phyloP scores from a whole-genome alignment of 2,329 filamentous ascomycete species.

The Grosmannia huntii region DNA sequence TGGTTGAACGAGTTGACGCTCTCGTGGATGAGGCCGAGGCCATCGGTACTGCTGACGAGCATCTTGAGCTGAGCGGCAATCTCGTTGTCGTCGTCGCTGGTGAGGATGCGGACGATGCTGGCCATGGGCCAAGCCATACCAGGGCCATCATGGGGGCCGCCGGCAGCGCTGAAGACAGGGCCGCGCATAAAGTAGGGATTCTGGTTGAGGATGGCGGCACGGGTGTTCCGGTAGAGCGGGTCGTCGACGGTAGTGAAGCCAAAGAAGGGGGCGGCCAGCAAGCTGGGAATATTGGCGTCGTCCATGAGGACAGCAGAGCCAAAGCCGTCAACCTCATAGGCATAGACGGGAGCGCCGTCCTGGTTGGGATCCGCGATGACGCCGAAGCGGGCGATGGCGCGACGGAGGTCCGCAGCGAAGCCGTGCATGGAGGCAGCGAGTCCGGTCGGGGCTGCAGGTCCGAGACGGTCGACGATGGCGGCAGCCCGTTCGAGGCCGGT shows the following conservation, averaged over 20 bases:
- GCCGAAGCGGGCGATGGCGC: conserved; percentile 19
- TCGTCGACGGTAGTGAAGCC: conserved; percentile 46
- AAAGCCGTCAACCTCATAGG: conserved; percentile 61
- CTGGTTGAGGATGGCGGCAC: too few relatives aligned
- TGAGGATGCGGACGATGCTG: conserved; percentile 67
- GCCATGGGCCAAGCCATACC: conserved; percentile 82
- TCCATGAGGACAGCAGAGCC: conserved; percentile 50
- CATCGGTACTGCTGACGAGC: conserved; percentile 55
- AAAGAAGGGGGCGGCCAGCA: conserved; percentile 49
- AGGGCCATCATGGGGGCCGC: conserved; percentile 42
- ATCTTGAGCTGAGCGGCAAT: conserved; percentile 52
- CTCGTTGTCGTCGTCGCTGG: conserved; percentile 61
- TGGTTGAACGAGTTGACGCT: conserved; percentile 55
- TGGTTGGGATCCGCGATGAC: conserved; percentile 31
- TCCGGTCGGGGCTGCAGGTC: conserved; percentile 23
- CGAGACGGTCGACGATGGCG: conserved; percentile 30
- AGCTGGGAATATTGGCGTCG: conserved; percentile 52
- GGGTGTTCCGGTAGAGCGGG: conserved; percentile 57
- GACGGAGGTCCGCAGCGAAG: conserved; percentile 37
- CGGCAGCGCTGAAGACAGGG: conserved; percentile 36
- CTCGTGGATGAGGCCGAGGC: conserved; percentile 71
- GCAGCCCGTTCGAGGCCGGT: conserved; percentile 42
- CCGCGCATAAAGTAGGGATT: conserved; percentile 59
- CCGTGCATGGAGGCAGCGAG: conserved; percentile 40
- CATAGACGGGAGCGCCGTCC: conserved; percentile 42